These are phyloP conservation scores for Trichoderma guizhouense DNA, from an alignment of 2,329 filamentous ascomycete species.

Conservation along the genomic window DNA sequence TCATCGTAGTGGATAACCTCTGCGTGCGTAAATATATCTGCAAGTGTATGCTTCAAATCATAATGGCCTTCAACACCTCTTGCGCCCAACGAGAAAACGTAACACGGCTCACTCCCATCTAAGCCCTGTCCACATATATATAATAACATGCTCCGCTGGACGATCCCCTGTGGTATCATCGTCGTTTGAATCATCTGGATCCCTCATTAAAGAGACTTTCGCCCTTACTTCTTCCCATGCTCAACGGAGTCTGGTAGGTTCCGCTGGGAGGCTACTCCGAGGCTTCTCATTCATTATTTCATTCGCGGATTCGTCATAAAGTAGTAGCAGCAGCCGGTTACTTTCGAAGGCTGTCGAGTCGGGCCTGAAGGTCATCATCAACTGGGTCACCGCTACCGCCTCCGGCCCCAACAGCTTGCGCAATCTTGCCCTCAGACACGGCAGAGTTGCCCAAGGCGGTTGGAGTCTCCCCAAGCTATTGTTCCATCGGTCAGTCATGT, in stretches of 20 bases:
- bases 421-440: constrained; percentile 72
- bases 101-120: not conserved
- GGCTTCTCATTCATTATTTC: not conserved
- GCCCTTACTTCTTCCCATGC: not conserved
- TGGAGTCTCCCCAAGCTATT: constrained; percentile 86
- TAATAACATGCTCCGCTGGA: not conserved
- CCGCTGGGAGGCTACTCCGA: not conserved
- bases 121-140: not conserved
- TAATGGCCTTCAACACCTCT: constrained; percentile 7
- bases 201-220: not conserved
- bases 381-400: constrained; percentile 53
- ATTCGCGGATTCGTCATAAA: not conserved
- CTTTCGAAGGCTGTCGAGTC: constrained; percentile 79
- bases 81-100: constrained; percentile 4
- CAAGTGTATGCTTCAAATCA: constrained; percentile 13
- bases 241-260: not conserved
- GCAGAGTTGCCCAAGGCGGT: constrained; percentile 72
- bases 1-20: not conserved
- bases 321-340: constrained; percentile 29
- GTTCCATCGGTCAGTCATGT: constrained; percentile 8
- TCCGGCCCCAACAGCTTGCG: constrained; percentile 75
- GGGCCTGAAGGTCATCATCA: constrained; percentile 93
- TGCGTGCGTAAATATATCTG: constrained; percentile 1
- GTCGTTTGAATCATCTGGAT: not conserved
- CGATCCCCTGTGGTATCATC: not conserved